Conservation (phyloP, 192 early-diverging fungal species). For the Backusella australiensis region DNA sequence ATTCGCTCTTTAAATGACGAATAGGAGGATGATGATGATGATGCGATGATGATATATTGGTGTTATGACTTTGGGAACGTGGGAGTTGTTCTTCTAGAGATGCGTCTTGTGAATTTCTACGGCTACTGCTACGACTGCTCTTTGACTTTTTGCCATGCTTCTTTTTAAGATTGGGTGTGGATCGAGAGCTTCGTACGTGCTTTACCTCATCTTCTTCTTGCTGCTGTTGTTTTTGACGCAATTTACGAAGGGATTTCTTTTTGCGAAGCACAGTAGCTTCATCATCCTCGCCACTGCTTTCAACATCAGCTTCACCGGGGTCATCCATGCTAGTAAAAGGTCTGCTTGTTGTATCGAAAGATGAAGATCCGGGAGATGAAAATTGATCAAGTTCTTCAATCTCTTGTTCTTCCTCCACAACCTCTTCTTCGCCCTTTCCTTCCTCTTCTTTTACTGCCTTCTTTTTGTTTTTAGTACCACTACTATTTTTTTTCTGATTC, state of each 20-base stretch:
- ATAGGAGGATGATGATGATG: not conserved
- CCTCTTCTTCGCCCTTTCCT: not conserved
- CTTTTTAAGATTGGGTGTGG: slow-evolving; percentile 7
- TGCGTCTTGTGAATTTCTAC: slow-evolving; percentile 8
- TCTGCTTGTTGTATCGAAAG: not conserved
- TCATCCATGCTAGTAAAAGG: not conserved
- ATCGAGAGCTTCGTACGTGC: slow-evolving; percentile 3
- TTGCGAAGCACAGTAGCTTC: not conserved
- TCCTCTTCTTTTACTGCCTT: not conserved
- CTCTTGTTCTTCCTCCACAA: not conserved
- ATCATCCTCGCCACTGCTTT: not conserved
- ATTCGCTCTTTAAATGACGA: slow-evolving; percentile 18
- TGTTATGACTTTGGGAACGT: not conserved
- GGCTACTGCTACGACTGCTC: not conserved
- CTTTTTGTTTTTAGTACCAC: not conserved
- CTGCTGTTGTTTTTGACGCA: not conserved
- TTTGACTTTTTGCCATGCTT: slow-evolving; percentile 14
- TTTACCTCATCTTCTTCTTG: not conserved
- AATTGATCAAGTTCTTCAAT: not conserved
- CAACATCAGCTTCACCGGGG: not conserved
- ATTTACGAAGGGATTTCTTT: not conserved
- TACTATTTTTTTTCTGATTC: not conserved
- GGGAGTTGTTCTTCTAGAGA: not conserved
- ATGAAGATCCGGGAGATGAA: not conserved
- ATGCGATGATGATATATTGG: not conserved